These are phyloP conservation scores for Cucurbita moschata DNA, from an alignment of 306 rosid genomes.

Conservation along the genomic window DNA sequence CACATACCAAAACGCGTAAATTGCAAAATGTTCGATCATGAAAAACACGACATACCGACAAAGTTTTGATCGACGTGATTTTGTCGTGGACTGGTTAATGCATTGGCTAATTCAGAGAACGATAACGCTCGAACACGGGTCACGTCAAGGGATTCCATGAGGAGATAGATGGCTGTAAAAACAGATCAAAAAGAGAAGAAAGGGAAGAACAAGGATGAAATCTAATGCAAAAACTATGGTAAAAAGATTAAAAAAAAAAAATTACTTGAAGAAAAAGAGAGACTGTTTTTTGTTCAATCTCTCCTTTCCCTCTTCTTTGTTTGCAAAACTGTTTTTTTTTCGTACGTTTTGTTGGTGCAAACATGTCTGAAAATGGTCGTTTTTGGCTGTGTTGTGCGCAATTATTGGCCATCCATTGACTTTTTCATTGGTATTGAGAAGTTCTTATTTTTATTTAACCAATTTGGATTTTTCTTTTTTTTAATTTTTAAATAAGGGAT, in stretches of 20 bases:
- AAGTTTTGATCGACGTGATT: conserved; percentile 17
- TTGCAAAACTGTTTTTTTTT: not conserved
- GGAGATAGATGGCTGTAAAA: not conserved
- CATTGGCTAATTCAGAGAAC: conserved; percentile 32
- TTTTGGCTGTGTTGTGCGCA: conserved; percentile 33
- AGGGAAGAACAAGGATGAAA: conserved; percentile 7
- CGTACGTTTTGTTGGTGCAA: conserved; percentile 18
- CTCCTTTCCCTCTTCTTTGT: conserved; percentile 14
- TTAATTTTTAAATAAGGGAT: not conserved
- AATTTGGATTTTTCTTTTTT: not conserved
- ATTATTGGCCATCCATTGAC: conserved; percentile 49
- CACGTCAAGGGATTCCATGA: conserved; percentile 13
- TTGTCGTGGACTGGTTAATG: conserved; percentile 22
- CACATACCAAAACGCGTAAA: not conserved
- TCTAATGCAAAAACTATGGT: not conserved
- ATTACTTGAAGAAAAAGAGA: conserved; percentile 42
- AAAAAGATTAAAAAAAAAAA: not conserved
- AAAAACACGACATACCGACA: conserved; percentile 34
- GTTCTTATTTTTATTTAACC: not conserved
- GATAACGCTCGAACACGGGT: conserved; percentile 35
- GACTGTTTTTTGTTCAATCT: conserved; percentile 23
- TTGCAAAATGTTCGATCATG: too few species aligned
- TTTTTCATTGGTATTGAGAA: conserved; percentile 11
- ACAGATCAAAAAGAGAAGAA: not conserved
- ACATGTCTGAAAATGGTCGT: conserved; percentile 15